Conservation (phyloP, 1,284 basidiomycete species). For the Melampsora abietis-canadensis region DNA sequence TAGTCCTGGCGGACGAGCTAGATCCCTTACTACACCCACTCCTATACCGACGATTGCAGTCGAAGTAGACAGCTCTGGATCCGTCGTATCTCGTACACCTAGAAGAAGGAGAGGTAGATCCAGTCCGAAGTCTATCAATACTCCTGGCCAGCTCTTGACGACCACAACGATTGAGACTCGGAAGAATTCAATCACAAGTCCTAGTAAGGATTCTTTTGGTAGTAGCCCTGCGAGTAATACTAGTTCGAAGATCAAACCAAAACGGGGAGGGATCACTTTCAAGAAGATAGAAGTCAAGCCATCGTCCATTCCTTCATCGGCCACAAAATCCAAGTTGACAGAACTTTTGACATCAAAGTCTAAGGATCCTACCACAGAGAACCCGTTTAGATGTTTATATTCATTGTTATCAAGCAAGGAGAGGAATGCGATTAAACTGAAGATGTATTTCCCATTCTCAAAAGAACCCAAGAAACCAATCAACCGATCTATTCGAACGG, state of each 20-base stretch:
- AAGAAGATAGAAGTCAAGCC: conserved; percentile 15
- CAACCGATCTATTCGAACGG: conserved; percentile 68
- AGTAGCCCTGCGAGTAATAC: not conserved
- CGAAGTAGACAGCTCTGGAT: not conserved
- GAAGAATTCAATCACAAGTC: not conserved
- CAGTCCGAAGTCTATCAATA: not conserved
- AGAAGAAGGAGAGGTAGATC: not conserved
- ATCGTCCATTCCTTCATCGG: not conserved
- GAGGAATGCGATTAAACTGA: conserved; percentile 60
- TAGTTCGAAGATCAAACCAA: conserved; percentile 3
- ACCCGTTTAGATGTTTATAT: conserved; percentile 56
- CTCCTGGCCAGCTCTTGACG: not conserved
- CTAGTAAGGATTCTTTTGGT: not conserved
- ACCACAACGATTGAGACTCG: not conserved
- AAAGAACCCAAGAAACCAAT: conserved; percentile 60
- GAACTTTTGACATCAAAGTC: conserved; percentile 31
- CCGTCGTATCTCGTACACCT: not conserved
- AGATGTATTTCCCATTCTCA: conserved; percentile 84
- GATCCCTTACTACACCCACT: conserved; percentile 33
- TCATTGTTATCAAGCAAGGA: conserved; percentile 53
- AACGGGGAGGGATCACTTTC: conserved; percentile 14
- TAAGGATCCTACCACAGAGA: conserved; percentile 43
- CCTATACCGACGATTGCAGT: conserved; percentile 26
- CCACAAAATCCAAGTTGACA: conserved; percentile 27
- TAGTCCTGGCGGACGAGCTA: conserved; percentile 18